Percentiles rank a stretch among this genome's conserved stretches.
Evolutionary conservation across 2,329 filamentous ascomycete genomes (phyloP).

Genomic region (Arthrobotrys megalospora): DNA sequence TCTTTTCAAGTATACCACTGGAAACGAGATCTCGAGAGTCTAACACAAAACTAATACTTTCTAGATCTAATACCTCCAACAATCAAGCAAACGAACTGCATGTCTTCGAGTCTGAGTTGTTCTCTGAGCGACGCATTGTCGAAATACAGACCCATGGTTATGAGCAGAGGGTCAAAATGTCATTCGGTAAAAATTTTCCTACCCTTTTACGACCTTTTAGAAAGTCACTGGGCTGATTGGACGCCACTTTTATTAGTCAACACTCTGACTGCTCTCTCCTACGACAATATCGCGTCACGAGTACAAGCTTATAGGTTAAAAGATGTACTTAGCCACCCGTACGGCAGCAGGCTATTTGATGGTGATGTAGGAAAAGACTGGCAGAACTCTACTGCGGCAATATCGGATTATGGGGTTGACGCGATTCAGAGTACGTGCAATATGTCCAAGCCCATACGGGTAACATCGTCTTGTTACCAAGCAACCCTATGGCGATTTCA

Average conservation of each 20-base stretch:
- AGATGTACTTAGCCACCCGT: constrained; percentile 42
- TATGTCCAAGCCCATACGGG: neutral
- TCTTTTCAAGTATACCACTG: neutral
- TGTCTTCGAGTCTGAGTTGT: constrained; percentile 38
- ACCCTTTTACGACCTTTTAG: neutral
- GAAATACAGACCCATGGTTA: constrained; percentile 21
- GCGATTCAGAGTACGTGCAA: constrained; percentile 16
- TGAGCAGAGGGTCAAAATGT: constrained; percentile 27
- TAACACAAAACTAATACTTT: neutral
- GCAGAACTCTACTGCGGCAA: neutral
- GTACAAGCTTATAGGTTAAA: constrained; percentile 26
- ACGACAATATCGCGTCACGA: constrained; percentile 17
- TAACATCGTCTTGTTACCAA: too few relatives aligned
- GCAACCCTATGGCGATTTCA: too few relatives aligned
- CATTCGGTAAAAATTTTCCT: constrained; percentile 9
- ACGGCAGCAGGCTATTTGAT: constrained; percentile 30
- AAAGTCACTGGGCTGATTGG: neutral
- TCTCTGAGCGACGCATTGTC: constrained; percentile 30
- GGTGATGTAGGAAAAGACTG: constrained; percentile 35
- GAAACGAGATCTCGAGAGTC: neutral
- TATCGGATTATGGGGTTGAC: constrained; percentile 33
- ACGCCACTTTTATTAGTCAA: constrained; percentile 15
- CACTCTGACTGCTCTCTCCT: constrained; percentile 23
- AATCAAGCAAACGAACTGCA: constrained; percentile 22
- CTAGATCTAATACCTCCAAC: neutral